phyloP scores from a whole-genome alignment of 148 eudicot species.

The Cornus kousa region DNA sequence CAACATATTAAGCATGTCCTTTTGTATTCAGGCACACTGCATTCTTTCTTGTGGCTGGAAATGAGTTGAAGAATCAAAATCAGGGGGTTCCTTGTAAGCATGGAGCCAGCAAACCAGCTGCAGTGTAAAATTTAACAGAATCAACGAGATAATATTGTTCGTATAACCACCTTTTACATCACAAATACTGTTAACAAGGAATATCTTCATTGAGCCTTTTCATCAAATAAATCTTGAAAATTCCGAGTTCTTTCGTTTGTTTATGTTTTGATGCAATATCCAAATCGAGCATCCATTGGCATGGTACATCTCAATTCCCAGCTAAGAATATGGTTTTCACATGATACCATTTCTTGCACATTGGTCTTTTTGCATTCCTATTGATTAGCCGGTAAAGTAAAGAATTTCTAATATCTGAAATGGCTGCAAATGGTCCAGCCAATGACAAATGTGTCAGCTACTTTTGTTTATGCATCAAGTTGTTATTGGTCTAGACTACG shows the following conservation, averaged over 20 bases:
- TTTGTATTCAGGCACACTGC: conserved; percentile 75
- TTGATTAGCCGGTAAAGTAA: too few species aligned
- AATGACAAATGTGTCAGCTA: too few species aligned
- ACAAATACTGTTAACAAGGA: not conserved
- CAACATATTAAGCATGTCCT: not conserved
- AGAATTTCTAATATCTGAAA: too few species aligned
- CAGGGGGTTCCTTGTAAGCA: conserved; percentile 51
- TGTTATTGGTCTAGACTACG: too few species aligned
- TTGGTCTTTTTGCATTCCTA: too few species aligned
- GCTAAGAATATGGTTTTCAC: not conserved
- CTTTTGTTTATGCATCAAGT: too few species aligned
- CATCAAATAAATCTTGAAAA: not conserved
- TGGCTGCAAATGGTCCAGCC: too few species aligned
- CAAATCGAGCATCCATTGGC: too few species aligned
- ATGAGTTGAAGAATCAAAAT: conserved; percentile 64
- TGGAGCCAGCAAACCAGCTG: conserved; percentile 38
- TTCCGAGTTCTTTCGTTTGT: not conserved
- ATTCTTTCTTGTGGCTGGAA: conserved; percentile 91
- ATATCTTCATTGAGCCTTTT: not conserved
- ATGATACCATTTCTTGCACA: too few species aligned
- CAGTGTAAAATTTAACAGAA: conserved; percentile 19
- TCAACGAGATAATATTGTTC: not conserved
- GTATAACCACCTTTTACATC: not conserved
- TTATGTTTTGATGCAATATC: too few species aligned
- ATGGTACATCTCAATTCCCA: not conserved